Percentiles rank a stretch among this genome's conserved stretches.
These are phyloP conservation scores for Plantago coronopus DNA, from an alignment of 305 asterid genomes.

Conservation along the genomic window DNA sequence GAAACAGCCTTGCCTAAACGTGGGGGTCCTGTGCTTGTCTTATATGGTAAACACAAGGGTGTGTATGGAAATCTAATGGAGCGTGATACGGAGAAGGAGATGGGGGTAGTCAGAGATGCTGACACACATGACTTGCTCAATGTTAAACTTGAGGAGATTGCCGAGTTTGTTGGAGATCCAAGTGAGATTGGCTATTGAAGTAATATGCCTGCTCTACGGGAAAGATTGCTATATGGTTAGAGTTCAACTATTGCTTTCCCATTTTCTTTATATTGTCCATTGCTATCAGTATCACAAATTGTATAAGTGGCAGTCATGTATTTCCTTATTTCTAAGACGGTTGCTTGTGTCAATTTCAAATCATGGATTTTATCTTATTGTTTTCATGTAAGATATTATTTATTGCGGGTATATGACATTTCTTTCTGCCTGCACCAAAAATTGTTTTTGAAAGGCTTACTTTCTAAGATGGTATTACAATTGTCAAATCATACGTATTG, in stretches of 20 bases:
- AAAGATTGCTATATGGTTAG: background rate
- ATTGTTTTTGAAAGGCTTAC: too few species aligned
- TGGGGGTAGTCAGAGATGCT: conserved; percentile 59
- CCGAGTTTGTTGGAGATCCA: conserved; percentile 86
- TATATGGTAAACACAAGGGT: conserved; percentile 66
- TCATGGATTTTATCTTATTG: too few species aligned
- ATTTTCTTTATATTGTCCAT: background rate
- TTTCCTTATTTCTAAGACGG: too few species aligned
- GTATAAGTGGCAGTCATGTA: too few species aligned
- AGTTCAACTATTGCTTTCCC: background rate
- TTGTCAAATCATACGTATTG: too few species aligned
- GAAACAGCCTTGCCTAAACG: conserved; percentile 90
- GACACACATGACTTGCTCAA: conserved; percentile 58
- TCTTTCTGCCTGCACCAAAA: too few species aligned
- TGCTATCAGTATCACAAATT: too few species aligned
- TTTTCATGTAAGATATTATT: too few species aligned
- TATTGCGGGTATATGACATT: too few species aligned
- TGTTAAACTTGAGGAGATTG: conserved; percentile 80
- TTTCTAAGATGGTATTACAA: too few species aligned
- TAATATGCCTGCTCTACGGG: background rate
- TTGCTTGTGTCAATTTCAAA: too few species aligned
- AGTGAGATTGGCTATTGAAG: conserved; percentile 61
- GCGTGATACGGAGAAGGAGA: conserved; percentile 64
- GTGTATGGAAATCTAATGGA: conserved; percentile 67
- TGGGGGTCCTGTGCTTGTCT: conserved; percentile 72